Base-by-base conservation (phyloP, 2,329 filamentous ascomycete genomes). In the Allantophomopsis lycopodina region DNA sequence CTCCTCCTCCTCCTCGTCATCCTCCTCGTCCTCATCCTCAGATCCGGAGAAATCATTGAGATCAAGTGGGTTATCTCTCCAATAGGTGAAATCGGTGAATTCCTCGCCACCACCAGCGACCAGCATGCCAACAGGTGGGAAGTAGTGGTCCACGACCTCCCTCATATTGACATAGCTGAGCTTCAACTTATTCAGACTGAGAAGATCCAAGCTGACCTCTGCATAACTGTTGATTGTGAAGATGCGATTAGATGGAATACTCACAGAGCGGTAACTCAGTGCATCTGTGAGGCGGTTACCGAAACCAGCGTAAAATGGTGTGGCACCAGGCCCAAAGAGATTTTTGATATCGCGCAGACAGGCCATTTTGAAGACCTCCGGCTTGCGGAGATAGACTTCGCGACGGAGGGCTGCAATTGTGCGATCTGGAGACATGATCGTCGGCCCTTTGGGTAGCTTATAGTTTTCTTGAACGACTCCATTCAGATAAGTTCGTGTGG, bases 341-440 rank as follows among this genome's bases (percentile, higher is more conserved):
- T 80, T 84, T 55, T 88, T 79, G 50, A 98, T 96, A 57, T 98
- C 91, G 32, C 91, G 79, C 15, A 98, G 65, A 46, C 91, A 98
- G 2, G 91, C 87, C 93, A 98, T 98, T 62, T 98, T 98, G 74
- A 98, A 98, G 7, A 98, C 86, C 55, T 98, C 88, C 0, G 91
- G 93, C 58, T 98, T 96, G 39, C 91, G 77, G 18, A 98, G 69
- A 56, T 98, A 98, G 5, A 98, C 76, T 57, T 98, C 91, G 36
- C 91, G 78, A 42, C 91, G 73, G 21, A 98, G 62, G 1, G 91
- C 93, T 7, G 93, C 88, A 63, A 96, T 93, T 1, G 88, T 96
- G 40, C 91, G 74, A 59, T 98, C 91, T 0, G 91, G 93, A 30
- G 84, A 94, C 60, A 95, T 77, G 46, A 98, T 96, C 0, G 93